phyloP scores from a whole-genome alignment of 768 basidiomycete genomes.

The Lentinus brumalis region DNA sequence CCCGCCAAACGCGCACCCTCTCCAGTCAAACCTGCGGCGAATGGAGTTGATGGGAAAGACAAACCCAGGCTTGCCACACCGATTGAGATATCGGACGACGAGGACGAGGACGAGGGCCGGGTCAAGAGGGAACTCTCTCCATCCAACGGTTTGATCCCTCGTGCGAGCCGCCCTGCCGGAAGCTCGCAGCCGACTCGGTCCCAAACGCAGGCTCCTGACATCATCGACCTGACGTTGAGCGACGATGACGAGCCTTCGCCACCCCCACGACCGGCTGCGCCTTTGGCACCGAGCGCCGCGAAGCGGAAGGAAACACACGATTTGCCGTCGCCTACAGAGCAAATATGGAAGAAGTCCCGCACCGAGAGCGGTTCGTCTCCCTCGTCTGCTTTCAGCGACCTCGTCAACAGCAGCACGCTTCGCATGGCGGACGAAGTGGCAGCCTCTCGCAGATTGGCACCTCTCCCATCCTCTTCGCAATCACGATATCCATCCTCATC shows the following conservation, averaged over 20 bases:
- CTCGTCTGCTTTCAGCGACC: slow-evolving; percentile 3
- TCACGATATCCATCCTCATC: slow-evolving; percentile 9
- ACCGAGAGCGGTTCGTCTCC: slow-evolving; percentile 28
- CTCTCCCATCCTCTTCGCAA: slow-evolving; percentile 7
- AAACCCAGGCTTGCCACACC: slow-evolving; percentile 53
- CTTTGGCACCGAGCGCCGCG: slow-evolving; percentile 24
- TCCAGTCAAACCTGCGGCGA: slow-evolving; percentile 22
- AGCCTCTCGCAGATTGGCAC: background rate
- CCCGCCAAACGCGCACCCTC: slow-evolving; percentile 21
- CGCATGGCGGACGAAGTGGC: slow-evolving; percentile 4
- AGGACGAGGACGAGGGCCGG: slow-evolving; percentile 64
- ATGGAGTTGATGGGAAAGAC: slow-evolving; percentile 38
- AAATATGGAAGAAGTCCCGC: slow-evolving; percentile 73
- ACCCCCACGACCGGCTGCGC: background rate
- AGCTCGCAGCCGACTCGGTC: slow-evolving; percentile 27
- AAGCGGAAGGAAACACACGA: slow-evolving; percentile 67
- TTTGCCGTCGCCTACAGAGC: slow-evolving; percentile 56
- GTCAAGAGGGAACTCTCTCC: slow-evolving; percentile 79
- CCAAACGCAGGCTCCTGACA: slow-evolving; percentile 41
- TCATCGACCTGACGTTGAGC: slow-evolving; percentile 86
- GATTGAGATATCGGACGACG: slow-evolving; percentile 70
- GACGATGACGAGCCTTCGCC: slow-evolving; percentile 61
- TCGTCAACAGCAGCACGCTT: background rate
- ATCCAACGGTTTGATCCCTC: slow-evolving; percentile 35
- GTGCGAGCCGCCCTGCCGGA: slow-evolving; percentile 8